Evolutionary conservation across 768 basidiomycete genomes (phyloP).

Genomic region (Rhizopogon vesiculosus): DNA sequence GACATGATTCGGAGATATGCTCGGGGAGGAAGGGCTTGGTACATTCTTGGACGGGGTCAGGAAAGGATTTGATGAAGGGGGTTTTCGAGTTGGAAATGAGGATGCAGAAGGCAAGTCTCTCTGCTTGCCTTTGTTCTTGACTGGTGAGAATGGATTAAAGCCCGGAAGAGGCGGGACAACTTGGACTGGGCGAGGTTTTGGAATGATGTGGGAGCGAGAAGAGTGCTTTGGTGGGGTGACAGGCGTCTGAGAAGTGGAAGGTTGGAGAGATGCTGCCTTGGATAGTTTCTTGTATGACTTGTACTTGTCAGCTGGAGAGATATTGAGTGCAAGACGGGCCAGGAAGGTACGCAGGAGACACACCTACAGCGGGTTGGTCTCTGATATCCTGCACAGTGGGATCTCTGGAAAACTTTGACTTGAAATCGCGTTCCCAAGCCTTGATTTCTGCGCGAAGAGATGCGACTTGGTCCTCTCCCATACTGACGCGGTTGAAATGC

Average conservation of each 20-base stretch:
- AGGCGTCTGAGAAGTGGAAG: constrained; percentile 14
- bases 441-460: constrained; percentile 68
- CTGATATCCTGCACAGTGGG: constrained; percentile 72
- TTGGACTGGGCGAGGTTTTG: constrained; percentile 48
- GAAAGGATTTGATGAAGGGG: constrained; percentile 35
- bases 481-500: not conserved
- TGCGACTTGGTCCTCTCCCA: constrained; percentile 10
- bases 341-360: constrained; percentile 18
- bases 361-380: constrained; percentile 57
- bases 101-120: constrained; percentile 19
- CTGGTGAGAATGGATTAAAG: constrained; percentile 78
- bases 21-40: constrained; percentile 19
- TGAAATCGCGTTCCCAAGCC: constrained; percentile 71
- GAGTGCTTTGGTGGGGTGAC: constrained; percentile 29
- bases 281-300: constrained; percentile 75
- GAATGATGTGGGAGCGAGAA: constrained; percentile 27
- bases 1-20: constrained; percentile 38
- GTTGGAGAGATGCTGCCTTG: constrained; percentile 39
- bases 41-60: constrained; percentile 38
- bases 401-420: constrained; percentile 45
- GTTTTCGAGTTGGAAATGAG: constrained; percentile 13
- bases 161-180: constrained; percentile 47
- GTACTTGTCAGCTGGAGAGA: constrained; percentile 64
- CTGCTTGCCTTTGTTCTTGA: constrained; percentile 56
- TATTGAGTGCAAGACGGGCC: constrained; percentile 9